Evolutionary conservation across 2,329 filamentous ascomycete species (phyloP).

Genomic region (Ophiosphaerella korrae): DNA sequence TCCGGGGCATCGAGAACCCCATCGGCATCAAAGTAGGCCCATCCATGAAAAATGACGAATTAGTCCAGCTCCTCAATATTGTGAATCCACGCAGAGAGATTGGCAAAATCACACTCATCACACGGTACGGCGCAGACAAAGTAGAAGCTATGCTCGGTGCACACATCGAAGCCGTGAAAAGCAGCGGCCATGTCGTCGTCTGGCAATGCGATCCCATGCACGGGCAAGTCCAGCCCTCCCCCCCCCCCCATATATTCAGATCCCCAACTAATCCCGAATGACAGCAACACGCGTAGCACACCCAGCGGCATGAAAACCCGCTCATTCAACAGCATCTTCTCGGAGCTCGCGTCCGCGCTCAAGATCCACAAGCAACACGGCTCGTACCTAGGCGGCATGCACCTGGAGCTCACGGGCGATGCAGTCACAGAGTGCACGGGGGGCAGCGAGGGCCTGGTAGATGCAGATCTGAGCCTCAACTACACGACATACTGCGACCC

Average conservation of each 20-base stretch:
- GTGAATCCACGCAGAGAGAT: constrained; percentile 83
- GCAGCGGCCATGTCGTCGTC: constrained; percentile 76
- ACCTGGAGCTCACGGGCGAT: constrained; percentile 93
- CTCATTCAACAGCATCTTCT: constrained; percentile 86
- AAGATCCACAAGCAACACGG: constrained; percentile 81
- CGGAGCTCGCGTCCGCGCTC: constrained; percentile 82
- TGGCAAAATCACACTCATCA: constrained; percentile 95
- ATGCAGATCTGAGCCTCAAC: constrained; percentile 85
- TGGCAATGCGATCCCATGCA: constrained; percentile 99
- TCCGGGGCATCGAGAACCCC: constrained; percentile 93
- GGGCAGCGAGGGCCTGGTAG: constrained; percentile 82
- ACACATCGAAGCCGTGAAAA: constrained; percentile 88
- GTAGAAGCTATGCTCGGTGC: constrained; percentile 76
- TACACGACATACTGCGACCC: constrained; percentile 98
- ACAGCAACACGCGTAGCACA: constrained; percentile 66
- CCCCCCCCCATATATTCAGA: no score
- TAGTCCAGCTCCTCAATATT: constrained; percentile 78
- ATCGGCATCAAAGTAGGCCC: constrained; percentile 97
- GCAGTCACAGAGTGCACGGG: constrained; percentile 95
- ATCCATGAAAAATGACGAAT: constrained; percentile 75
- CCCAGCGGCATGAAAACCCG: constrained; percentile 86
- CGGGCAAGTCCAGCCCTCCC: constrained; percentile 57
- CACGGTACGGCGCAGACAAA: constrained; percentile 83
- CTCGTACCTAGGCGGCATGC: constrained; percentile 89
- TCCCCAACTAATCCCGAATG: constrained; percentile 11